A percentile compares a stretch with the other conserved stretches of the same genome.
phyloP scores from a whole-genome alignment of 2,329 filamentous ascomycete genomes.

The Penicillium sp. region DNA sequence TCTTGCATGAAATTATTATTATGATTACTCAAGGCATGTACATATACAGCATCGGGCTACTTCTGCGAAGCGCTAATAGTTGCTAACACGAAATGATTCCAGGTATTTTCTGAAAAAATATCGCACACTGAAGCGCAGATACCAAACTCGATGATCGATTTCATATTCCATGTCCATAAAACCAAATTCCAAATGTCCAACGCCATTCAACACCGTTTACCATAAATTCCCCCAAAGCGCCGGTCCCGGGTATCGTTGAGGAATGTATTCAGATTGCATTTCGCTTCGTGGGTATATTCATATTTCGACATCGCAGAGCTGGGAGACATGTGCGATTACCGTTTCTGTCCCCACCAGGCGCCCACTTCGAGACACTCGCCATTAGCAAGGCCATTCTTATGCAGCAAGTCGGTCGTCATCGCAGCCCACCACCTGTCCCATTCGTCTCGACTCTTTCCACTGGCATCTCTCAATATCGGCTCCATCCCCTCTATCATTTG shows the following conservation, averaged over 20 bases:
- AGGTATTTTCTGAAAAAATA: conserved; percentile 94
- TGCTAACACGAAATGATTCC: conserved; percentile 24
- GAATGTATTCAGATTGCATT: conserved; percentile 17
- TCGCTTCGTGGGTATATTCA: neutral
- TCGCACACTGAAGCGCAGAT: conserved; percentile 76
- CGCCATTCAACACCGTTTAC: conserved; percentile 2
- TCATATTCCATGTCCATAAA: neutral
- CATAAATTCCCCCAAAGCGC: conserved; percentile 13
- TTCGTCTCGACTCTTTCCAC: conserved; percentile 83
- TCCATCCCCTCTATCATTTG: conserved; percentile 84
- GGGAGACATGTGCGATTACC: conserved; percentile 27
- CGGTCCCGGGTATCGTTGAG: conserved; percentile 17
- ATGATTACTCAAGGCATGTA: neutral
- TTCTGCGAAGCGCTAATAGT: neutral
- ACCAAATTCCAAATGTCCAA: neutral
- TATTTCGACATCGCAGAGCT: neutral
- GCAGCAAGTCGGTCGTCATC: conserved; percentile 80
- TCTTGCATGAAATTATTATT: neutral
- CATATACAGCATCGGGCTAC: neutral
- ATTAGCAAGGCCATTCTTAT: conserved; percentile 71
- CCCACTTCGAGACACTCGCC: conserved; percentile 76
- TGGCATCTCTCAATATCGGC: conserved; percentile 73
- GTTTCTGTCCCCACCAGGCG: conserved; percentile 62
- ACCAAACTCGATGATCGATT: conserved; percentile 47
- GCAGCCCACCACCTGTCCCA: conserved; percentile 87